A percentile compares a stretch with the other conserved stretches of the same genome.
Evolutionary conservation across 805 yeast species (phyloP).

Genomic region (Blastobotrys terrestris): DNA sequence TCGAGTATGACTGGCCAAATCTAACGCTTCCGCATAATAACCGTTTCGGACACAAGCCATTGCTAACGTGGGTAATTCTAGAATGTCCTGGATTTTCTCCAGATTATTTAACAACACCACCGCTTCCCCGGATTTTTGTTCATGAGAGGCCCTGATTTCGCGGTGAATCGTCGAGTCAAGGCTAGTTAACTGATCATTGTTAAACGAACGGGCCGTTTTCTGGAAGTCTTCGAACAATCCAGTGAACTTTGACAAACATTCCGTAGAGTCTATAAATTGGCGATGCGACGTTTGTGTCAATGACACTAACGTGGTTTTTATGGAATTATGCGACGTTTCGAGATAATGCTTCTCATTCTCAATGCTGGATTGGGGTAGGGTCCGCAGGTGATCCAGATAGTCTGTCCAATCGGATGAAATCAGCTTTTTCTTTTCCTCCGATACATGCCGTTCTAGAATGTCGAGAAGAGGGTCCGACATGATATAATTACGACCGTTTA

Average conservation of each 20-base stretch:
- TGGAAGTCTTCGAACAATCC: constrained; percentile 11
- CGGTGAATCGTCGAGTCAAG: constrained; percentile 10
- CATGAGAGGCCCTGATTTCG: constrained; percentile 1
- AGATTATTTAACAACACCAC: constrained; percentile 38
- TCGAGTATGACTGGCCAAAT: constrained; percentile 67
- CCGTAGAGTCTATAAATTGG: constrained; percentile 15
- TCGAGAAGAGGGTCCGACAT: constrained; percentile 23
- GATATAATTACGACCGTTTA: no score
- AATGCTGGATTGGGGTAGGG: constrained; percentile 18
- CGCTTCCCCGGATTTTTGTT: constrained; percentile 2
- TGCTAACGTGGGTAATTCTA: constrained; percentile 79
- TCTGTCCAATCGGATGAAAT: constrained; percentile 6
- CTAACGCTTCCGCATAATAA: constrained; percentile 83
- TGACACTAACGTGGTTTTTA: constrained; percentile 19
- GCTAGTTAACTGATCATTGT: constrained; percentile 3
- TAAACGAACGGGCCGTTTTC: constrained; percentile 1
- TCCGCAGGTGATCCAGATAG: constrained; percentile 23
- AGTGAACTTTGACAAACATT: constrained; percentile 7
- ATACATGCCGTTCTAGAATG: constrained; percentile 14
- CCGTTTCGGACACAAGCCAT: constrained; percentile 81
- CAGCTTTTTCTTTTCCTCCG: constrained; percentile 7
- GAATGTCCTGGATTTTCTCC: constrained; percentile 65
- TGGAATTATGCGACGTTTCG: constrained; percentile 14
- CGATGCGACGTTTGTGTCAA: constrained; percentile 18
- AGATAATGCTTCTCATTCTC: constrained; percentile 18